Evolutionary conservation across 2,329 filamentous ascomycete genomes (phyloP), one percentile per base, ranked within the genome.

Genomic region (Ustulina deusta): DNA sequence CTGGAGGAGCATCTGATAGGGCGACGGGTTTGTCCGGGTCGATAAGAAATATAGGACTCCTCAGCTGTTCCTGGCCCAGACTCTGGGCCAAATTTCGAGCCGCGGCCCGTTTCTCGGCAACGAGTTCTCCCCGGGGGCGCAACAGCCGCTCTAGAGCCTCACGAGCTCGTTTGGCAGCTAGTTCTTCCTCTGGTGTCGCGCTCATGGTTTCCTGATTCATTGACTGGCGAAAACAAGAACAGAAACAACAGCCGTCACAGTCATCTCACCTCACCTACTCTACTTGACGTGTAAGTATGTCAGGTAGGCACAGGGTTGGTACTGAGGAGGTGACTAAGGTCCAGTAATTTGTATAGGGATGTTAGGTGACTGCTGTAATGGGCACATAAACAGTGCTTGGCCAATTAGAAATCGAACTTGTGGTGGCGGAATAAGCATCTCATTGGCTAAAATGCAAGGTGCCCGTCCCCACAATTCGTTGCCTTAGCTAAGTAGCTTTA

Each of bases 91-190:
- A 79, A 70, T 89, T 83, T 22, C 85, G 81, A 48, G 86, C 83
- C 52, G 89, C 74, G 34, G 89, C 79, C 57, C 84, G 85, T 69
- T 86, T 83, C 63, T 90, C 86, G 54, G 85, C 85, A 40, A 83
- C 80, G 56, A 84, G 82, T 71, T 90, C 86, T 65, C 89, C 86
- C 29, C 87, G 83, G 32, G 85, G 83, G 59, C 86, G 87, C 63
- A 90, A 80, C 68, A 83, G 88, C 4, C 85, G 84, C 38, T 81
- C 79, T 25, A 91, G 80, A 20, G 77, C 79, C 46, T 79, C 77
- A 62, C 83, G 81, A 38, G 86, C 76, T 38, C 77, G 77, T 55
- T 79, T 63, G 22, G 65, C 74, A 15, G 83, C 64, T 0, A 60
- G 25, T 13, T 76, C 74, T 17, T 83, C 79, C 22, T 79, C 65